A percentile compares a stretch with the other conserved stretches of the same genome.
phyloP scores from a whole-genome alignment of 352 stramenopile genomes.

The Phytophthora meadii region DNA sequence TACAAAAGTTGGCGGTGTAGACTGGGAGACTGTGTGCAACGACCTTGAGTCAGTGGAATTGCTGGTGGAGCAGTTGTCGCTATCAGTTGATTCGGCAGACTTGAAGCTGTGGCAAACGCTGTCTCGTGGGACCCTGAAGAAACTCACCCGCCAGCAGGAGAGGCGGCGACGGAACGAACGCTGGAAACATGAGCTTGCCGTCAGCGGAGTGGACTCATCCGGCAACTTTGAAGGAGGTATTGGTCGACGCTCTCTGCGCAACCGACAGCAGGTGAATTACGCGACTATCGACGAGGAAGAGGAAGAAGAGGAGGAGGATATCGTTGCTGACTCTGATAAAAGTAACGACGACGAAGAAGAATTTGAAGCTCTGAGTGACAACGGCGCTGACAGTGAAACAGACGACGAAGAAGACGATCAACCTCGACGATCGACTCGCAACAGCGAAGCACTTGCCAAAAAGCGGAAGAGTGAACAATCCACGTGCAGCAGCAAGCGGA shows the following conservation, averaged over 20 bases:
- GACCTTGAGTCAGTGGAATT: conserved; percentile 58
- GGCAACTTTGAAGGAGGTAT: conserved; percentile 28
- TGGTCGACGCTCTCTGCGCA: conserved; percentile 52
- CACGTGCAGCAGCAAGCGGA: conserved; percentile 31
- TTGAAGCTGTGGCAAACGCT: conserved; percentile 65
- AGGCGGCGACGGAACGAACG: conserved; percentile 48
- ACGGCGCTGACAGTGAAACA: conserved; percentile 31
- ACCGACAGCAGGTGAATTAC: conserved; percentile 60
- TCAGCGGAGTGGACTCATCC: conserved; percentile 32
- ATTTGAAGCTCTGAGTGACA: conserved; percentile 30
- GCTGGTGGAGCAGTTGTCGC: conserved; percentile 55
- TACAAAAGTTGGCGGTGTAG: conserved; percentile 33
- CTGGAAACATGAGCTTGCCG: conserved; percentile 51
- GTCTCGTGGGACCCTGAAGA: conserved; percentile 50
- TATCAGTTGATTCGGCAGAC: conserved; percentile 55
- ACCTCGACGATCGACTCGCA: conserved; percentile 16
- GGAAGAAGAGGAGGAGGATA: conserved; percentile 44
- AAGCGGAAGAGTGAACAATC: conserved; percentile 27
- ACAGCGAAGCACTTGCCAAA: conserved; percentile 7
- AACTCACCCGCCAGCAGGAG: conserved; percentile 56
- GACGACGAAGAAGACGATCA: conserved; percentile 26
- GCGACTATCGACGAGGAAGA: conserved; percentile 42
- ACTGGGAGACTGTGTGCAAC: conserved; percentile 74
- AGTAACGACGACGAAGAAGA: conserved; percentile 38
- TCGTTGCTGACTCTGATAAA: conserved; percentile 33